These are phyloP conservation scores for Talaromyces sp. DNA, from an alignment of 2,329 filamentous ascomycete species.

Conservation along the genomic window DNA sequence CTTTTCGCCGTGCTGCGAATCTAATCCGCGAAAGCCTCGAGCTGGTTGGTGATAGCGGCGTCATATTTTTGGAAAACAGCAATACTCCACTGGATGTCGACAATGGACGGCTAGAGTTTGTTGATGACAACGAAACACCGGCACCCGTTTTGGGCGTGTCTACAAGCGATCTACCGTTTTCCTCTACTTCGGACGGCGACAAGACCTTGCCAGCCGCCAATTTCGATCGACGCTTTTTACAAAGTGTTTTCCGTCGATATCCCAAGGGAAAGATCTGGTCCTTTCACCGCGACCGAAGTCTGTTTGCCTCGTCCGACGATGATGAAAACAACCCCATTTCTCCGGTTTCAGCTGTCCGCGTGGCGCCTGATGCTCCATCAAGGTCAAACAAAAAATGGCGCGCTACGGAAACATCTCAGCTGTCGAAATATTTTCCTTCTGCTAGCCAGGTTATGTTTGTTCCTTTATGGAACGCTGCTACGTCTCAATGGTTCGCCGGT, in stretches of 20 bases:
- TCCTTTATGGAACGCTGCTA: slow-evolving; percentile 47
- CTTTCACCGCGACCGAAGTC: slow-evolving; percentile 38
- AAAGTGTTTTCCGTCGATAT: slow-evolving; percentile 38
- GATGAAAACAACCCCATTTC: slow-evolving; percentile 21
- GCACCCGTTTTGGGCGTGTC: slow-evolving; percentile 30
- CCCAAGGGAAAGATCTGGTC: slow-evolving; percentile 45
- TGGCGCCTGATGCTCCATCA: slow-evolving; percentile 17
- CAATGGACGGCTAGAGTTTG: slow-evolving; percentile 23
- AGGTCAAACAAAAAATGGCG: slow-evolving; percentile 22
- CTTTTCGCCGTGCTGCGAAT: slow-evolving; percentile 45
- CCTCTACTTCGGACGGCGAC: slow-evolving; percentile 23
- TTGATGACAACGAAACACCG: slow-evolving; percentile 21
- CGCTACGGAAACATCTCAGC: slow-evolving; percentile 30
- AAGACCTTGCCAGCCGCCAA: slow-evolving; percentile 23
- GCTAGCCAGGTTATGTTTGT: slow-evolving; percentile 47
- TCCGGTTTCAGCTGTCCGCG: slow-evolving; percentile 11
- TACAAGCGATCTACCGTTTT: slow-evolving; percentile 31
- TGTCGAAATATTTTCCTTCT: slow-evolving; percentile 43
- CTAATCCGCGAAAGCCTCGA: slow-evolving; percentile 45
- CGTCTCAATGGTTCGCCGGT: slow-evolving; percentile 42
- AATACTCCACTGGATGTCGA: slow-evolving; percentile 24
- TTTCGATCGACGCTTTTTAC: slow-evolving; percentile 27
- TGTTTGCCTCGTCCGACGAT: slow-evolving; percentile 43
- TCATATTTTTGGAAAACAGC: slow-evolving; percentile 32
- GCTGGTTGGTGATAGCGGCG: slow-evolving; percentile 42